Base-by-base conservation (phyloP, 2,329 filamentous ascomycete species). In the Malbranchea zuffiana region DNA sequence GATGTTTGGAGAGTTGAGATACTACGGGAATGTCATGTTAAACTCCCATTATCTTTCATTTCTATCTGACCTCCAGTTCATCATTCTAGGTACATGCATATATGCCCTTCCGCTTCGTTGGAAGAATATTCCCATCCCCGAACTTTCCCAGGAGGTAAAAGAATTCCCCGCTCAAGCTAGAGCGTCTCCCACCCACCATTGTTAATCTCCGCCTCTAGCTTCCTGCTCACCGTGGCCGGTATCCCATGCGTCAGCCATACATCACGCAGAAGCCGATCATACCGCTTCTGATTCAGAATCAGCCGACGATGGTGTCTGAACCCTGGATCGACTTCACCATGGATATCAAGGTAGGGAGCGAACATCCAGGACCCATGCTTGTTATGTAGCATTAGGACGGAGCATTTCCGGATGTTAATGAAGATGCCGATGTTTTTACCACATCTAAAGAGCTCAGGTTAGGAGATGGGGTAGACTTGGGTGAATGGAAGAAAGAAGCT, bases 341-440 rank as follows among this genome's bases (percentile, higher is more conserved):
- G 92, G 55, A 83, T 82, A 60, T 98, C 90, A 45, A 96, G 80
- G 59, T 96, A 98, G 0, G 90, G 90, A 3, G 90, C 88, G 27
- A 80, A 74, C 45, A 80, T 79, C 66, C 82, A 98, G 17, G 82
- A 86, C 25, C 90, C 90, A 31, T 82, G 82, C 20, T 71, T 68
- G 42, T 80, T 76, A 62, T 94, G 86, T 38, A 93, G 67, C 59
- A 93, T 93, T 42, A 93, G 75, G 26, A 93, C 78, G 48, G 81
- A 84, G 64, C 92, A 96, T 65, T 96, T 96, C 48, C 90, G 82
- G 49, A 98, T 88, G 58, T 93, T 94, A 59, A 98, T 80, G 65
- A 92, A 96, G 21, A 95, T 67, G n/a, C 90, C 90, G 32, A 93
- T 78, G 49, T 85, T 86, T 44, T 78, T 75, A 54, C 90, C 86